phyloP scores from a whole-genome alignment of 2,329 filamentous ascomycete genomes.

The Botrytis porri region DNA sequence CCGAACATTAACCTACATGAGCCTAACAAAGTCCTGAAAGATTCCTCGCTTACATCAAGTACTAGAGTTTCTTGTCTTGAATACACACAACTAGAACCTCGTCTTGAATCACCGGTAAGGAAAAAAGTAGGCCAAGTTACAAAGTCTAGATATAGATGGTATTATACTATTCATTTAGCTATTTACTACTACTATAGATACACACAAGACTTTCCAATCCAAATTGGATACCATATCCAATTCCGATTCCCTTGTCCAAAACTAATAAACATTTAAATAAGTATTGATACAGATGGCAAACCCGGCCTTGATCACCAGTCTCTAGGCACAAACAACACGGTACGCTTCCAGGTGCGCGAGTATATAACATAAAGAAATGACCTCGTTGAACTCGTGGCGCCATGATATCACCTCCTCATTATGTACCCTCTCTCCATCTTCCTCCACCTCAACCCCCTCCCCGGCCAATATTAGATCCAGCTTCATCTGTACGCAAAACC shows the following conservation, averaged over 20 bases:
- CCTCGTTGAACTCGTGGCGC: slow-evolving; percentile 15
- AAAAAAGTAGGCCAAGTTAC: neutral
- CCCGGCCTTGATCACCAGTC: neutral
- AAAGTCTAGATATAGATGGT: neutral
- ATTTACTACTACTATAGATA: neutral
- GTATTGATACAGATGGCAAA: neutral
- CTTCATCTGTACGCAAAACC: slow-evolving; percentile 2
- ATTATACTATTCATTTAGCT: slow-evolving; percentile 7
- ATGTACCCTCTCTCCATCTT: neutral
- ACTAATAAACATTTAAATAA: slow-evolving; percentile 2
- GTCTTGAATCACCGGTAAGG: neutral
- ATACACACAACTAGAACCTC: too few species aligned
- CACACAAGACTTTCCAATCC: neutral
- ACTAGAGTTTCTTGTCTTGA: neutral
- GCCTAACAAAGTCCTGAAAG: neutral
- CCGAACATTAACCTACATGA: neutral
- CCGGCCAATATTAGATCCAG: slow-evolving; percentile 2
- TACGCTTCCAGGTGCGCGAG: neutral
- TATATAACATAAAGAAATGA: slow-evolving; percentile 16
- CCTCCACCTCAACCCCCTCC: too few species aligned
- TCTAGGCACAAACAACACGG: neutral
- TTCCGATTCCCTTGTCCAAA: neutral
- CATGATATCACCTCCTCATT: slow-evolving; percentile 12
- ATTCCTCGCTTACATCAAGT: neutral
- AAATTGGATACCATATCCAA: neutral